Evolutionary conservation across 345 rosid species (phyloP).

Genomic region (Hevea brasiliensis): DNA sequence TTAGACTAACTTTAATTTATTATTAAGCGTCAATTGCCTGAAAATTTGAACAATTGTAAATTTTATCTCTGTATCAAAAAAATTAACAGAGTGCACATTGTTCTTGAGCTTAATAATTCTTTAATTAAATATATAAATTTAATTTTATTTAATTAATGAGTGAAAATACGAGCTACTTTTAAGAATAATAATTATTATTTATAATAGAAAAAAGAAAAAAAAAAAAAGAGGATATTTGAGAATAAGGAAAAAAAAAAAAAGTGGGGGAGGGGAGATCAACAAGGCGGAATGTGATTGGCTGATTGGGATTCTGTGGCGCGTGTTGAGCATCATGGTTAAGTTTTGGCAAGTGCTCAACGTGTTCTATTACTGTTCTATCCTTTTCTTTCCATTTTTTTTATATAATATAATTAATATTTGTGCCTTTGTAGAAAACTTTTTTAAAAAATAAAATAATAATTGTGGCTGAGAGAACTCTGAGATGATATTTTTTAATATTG

Average conservation of each 20-base stretch:
- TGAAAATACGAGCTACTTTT: too few relatives aligned
- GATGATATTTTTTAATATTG: background rate
- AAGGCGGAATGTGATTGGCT: conserved; percentile 44
- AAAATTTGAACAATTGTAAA: too few relatives aligned
- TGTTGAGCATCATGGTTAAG: background rate
- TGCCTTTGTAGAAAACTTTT: background rate
- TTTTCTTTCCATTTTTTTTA: background rate
- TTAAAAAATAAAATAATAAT: background rate
- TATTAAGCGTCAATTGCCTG: too few relatives aligned
- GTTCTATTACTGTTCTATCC: conserved; percentile 41
- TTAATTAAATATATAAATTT: too few relatives aligned
- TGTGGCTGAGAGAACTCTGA: background rate
- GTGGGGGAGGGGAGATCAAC: conserved; percentile 41
- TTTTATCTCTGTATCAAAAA: too few relatives aligned
- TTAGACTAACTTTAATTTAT: too few relatives aligned
- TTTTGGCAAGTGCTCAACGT: conserved; percentile 32
- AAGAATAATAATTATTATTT: too few relatives aligned
- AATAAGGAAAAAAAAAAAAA: background rate
- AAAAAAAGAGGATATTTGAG: background rate
- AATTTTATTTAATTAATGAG: too few relatives aligned
- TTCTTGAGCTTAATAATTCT: too few relatives aligned
- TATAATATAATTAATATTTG: too few relatives aligned
- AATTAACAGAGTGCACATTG: too few relatives aligned
- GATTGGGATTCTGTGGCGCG: conserved; percentile 40
- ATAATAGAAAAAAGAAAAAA: too few relatives aligned